Base-by-base conservation (phyloP, 345 rosid genomes). In the Salix dunnii region DNA sequence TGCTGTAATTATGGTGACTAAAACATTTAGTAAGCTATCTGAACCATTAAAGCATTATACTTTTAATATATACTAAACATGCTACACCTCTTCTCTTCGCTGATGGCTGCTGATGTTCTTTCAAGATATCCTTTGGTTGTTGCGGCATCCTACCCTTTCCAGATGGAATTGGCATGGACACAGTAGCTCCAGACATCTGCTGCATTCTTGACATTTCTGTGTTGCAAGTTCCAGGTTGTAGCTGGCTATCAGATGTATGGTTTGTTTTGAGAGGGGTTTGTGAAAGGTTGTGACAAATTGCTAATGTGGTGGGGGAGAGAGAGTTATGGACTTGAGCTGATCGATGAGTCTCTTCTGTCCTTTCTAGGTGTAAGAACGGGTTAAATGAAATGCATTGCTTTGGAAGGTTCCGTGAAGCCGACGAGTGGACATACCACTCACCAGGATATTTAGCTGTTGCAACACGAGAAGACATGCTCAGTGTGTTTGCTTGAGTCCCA, bases 31-130 rank as follows among this genome's bases (percentile, higher is more conserved):
- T 67, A 73, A 78, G 23, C 16, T 28, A 28, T 21, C 38, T 28
- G 63, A 67, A 49, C 70, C 62, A 23, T 79, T 68, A 53, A 70
- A 69, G 80, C 68, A 65, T 73, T 74, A 28, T 11, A 42, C 46
- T 42, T 42, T 2, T 70, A 78, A 40, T 77, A 38, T 73, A 23
- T 72, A 60, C 65, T 28, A 70, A 79, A 43, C 23, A 64, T 63
- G 73, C 71, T 64, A 35, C 82, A 91, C 95, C 90, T 87, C 58
- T 53, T 82, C 66, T 67, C 72, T 74, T 82, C 35, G 71, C 81
- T 66, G 83, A 60, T 63, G 69, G 67, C 31, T 80, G 79, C 46
- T 38, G 80, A 33, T 49, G 67, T 48, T 77, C 78, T 35, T 67
- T 62, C n/a, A 36, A 58, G 63, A 67, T 46, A 67, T 74, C 68